Conservation (phyloP, 768 basidiomycete genomes). For the Termitomyces sp. region DNA sequence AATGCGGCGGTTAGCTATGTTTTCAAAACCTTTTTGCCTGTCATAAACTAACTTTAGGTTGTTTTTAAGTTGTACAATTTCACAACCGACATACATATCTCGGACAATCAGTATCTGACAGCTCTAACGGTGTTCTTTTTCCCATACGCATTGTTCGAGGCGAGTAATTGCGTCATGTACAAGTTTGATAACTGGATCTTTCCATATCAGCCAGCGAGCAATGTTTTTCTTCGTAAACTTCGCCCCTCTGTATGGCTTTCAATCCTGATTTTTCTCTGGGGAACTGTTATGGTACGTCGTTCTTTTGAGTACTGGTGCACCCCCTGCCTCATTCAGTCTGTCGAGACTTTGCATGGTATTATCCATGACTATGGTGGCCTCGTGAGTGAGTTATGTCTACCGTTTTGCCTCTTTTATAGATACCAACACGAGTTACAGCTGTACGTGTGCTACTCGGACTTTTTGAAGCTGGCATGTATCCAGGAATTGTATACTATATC, state of each 20-base stretch:
- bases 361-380: slow-evolving; percentile 56
- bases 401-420: not conserved
- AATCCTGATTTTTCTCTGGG: slow-evolving; percentile 42
- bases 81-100: slow-evolving; percentile 47
- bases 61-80: slow-evolving; percentile 50
- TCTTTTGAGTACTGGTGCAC: not conserved
- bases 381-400: slow-evolving; percentile 36
- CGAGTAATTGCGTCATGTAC: slow-evolving; percentile 18
- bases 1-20: slow-evolving; percentile 55
- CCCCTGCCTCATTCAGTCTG: not conserved
- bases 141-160: slow-evolving; percentile 67
- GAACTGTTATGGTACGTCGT: slow-evolving; percentile 36
- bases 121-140: slow-evolving; percentile 75
- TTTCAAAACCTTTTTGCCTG: not conserved
- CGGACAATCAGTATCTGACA: slow-evolving; percentile 59
- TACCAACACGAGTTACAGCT: slow-evolving; percentile 25
- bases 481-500: slow-evolving; percentile 56
- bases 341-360: slow-evolving; percentile 58
- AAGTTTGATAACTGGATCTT: not conserved
- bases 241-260: slow-evolving; percentile 67
- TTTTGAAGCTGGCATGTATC: slow-evolving; percentile 53
- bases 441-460: slow-evolving; percentile 60
- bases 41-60: not conserved
- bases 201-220: slow-evolving; percentile 48
- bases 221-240: slow-evolving; percentile 50